phyloP scores from a whole-genome alignment of 2,329 filamentous ascomycete genomes.

The Calonectria crousiana region DNA sequence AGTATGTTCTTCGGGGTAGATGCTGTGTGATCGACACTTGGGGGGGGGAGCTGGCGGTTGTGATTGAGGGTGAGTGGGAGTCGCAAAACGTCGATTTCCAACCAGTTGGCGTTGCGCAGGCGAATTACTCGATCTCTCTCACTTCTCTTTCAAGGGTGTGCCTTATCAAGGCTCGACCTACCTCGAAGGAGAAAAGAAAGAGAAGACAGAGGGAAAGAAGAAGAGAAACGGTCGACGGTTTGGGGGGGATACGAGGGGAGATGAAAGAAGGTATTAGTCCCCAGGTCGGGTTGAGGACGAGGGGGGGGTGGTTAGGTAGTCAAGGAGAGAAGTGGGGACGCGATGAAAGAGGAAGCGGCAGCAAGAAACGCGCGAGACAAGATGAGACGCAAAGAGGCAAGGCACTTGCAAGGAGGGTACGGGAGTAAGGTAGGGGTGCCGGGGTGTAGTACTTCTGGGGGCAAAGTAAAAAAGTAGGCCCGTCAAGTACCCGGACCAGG shows the following conservation, averaged over 20 bases:
- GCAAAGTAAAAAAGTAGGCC: conserved; percentile 10
- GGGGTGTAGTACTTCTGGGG: conserved; percentile 16
- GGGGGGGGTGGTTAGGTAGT: conserved; percentile 29
- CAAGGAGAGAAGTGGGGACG: conserved; percentile 27
- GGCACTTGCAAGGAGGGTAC: conserved; percentile 31
- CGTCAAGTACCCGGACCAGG: conserved; percentile 7
- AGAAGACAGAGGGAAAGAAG: conserved; percentile 28
- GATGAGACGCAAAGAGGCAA: conserved; percentile 37
- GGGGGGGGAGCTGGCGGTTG: not conserved
- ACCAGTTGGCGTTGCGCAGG: conserved; percentile 22
- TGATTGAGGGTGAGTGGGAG: conserved; percentile 25
- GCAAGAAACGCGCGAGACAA: conserved; percentile 41
- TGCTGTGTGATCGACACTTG: conserved; percentile 17
- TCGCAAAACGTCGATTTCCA: conserved; percentile 25
- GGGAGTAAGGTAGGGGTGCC: conserved; percentile 23
- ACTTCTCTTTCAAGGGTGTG: conserved; percentile 34
- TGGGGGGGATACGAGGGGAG: conserved; percentile 31
- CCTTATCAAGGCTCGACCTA: conserved; percentile 28
- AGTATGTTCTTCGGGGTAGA: conserved; percentile 24
- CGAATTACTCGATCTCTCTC: conserved; percentile 23
- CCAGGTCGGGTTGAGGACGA: not conserved
- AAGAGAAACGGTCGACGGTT: conserved; percentile 21
- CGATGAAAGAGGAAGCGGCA: conserved; percentile 14
- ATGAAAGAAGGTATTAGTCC: conserved; percentile 28
- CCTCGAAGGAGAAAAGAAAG: conserved; percentile 21